phyloP scores from a whole-genome alignment of 2,329 filamentous ascomycete genomes.

The Apiospora kogelbergensis region DNA sequence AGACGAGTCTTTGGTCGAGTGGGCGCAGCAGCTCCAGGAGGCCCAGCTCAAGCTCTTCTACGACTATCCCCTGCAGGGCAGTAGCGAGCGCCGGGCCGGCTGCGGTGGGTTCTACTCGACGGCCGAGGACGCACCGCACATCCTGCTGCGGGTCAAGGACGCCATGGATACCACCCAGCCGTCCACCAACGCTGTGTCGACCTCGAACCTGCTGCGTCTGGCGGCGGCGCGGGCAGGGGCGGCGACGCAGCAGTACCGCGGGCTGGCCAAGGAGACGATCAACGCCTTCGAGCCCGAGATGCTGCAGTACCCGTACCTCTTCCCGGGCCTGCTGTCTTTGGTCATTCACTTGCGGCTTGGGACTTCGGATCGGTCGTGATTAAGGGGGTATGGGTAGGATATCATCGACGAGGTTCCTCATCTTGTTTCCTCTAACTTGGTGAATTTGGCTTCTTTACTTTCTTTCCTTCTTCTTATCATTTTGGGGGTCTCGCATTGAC shows the following conservation, averaged over 20 bases:
- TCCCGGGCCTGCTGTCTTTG: conserved; percentile 73
- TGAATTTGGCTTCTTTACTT: too few species aligned
- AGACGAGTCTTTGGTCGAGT: conserved; percentile 72
- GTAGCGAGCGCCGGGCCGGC: conserved; percentile 35
- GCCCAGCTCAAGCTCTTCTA: conserved; percentile 75
- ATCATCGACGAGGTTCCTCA: too few species aligned
- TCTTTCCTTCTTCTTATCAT: too few species aligned
- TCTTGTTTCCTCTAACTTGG: too few species aligned
- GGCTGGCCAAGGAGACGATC: conserved; percentile 66
- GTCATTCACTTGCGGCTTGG: conserved; percentile 39
- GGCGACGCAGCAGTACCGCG: conserved; percentile 35
- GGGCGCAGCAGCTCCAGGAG: conserved; percentile 80
- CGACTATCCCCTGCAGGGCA: conserved; percentile 49
- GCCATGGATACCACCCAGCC: conserved; percentile 93
- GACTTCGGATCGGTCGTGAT: too few species aligned
- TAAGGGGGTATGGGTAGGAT: too few species aligned
- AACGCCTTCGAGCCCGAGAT: conserved; percentile 89
- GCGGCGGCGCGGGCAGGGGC: conserved; percentile 38
- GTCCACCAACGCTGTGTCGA: conserved; percentile 85
- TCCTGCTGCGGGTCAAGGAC: conserved; percentile 86
- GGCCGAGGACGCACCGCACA: conserved; percentile 58
- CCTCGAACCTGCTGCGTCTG: conserved; percentile 82
- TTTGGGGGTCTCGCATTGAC: too few species aligned
- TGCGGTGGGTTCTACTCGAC: conserved; percentile 75
- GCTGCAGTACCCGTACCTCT: conserved; percentile 89